A percentile compares a stretch with the other conserved stretches of the same genome.
These are phyloP conservation scores for Eremochloa ophiuroides DNA, from an alignment of 176 grass and related monocot genomes.

Conservation along the genomic window DNA sequence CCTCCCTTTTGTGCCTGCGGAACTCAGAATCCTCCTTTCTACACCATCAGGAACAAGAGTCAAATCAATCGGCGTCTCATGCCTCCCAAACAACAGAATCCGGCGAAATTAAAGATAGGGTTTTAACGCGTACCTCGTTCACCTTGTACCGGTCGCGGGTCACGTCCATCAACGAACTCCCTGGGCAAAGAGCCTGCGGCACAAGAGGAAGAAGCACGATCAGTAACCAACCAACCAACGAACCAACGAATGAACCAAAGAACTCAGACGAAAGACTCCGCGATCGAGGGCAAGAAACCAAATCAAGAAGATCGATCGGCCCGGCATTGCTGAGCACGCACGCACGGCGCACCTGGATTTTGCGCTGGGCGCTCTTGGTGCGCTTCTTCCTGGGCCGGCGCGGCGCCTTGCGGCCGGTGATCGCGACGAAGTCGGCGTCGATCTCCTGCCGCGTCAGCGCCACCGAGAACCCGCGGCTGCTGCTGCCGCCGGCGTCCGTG, in stretches of 20 bases:
- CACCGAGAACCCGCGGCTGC: slow-evolving; percentile 39
- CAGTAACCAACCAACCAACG: slow-evolving; percentile 1
- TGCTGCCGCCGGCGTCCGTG: background rate
- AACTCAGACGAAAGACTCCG: background rate
- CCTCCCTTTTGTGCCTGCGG: too few relatives aligned
- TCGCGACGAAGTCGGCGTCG: slow-evolving; percentile 70
- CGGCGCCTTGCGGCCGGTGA: slow-evolving; percentile 66
- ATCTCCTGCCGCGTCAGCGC: slow-evolving; percentile 62
- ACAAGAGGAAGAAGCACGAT: background rate
- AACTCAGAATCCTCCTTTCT: slow-evolving; percentile 45
- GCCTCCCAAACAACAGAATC: background rate
- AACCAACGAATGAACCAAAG: background rate
- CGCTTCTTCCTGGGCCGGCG: slow-evolving; percentile 54
- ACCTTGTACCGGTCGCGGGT: slow-evolving; percentile 53
- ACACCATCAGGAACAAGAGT: background rate
- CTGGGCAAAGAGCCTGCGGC: slow-evolving; percentile 26
- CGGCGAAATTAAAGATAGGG: background rate
- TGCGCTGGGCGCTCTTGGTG: slow-evolving; percentile 52
- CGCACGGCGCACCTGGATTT: slow-evolving; percentile 62
- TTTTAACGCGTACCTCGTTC: slow-evolving; percentile 44
- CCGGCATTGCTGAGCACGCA: slow-evolving; percentile 12
- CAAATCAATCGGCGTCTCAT: background rate
- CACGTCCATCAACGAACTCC: slow-evolving; percentile 32
- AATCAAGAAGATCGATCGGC: slow-evolving; percentile 22
- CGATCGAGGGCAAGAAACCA: background rate